Evolutionary conservation across 306 rosid genomes (phyloP).

Genomic region (Prinsepia uniflora): DNA sequence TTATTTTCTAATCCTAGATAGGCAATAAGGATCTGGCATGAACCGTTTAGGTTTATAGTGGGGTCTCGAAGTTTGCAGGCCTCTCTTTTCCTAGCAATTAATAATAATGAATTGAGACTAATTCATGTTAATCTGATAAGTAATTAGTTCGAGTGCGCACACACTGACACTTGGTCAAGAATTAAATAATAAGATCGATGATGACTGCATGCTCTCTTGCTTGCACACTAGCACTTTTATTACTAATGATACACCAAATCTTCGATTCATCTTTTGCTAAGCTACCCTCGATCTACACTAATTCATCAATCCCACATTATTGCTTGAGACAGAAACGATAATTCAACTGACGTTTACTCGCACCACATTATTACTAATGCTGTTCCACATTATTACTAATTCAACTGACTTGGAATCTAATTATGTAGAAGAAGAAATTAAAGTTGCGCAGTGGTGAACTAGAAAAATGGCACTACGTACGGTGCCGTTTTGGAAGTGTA

Average conservation of each 20-base stretch:
- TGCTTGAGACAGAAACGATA: background rate
- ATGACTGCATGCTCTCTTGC: background rate
- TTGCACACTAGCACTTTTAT: slow-evolving; percentile 18
- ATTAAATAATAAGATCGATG: background rate
- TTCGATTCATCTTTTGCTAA: slow-evolving; percentile 5
- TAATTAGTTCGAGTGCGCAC: slow-evolving; percentile 32
- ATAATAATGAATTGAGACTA: background rate
- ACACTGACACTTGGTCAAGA: slow-evolving; percentile 6
- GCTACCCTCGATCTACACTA: background rate
- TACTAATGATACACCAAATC: slow-evolving; percentile 13
- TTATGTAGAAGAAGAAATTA: too few species aligned
- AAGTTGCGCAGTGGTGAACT: background rate
- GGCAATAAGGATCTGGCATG: background rate
- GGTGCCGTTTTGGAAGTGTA: background rate
- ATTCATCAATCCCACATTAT: background rate
- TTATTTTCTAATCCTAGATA: background rate
- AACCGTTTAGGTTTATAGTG: too few species aligned
- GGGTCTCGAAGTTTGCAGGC: slow-evolving; percentile 41
- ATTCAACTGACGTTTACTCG: background rate
- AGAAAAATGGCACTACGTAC: background rate
- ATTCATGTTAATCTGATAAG: too few species aligned
- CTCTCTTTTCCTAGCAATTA: slow-evolving; percentile 37
- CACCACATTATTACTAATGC: background rate
- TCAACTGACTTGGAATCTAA: background rate
- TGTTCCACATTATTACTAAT: background rate